Evolutionary conservation across 768 basidiomycete species (phyloP).

Genomic region (Auriscalpium microsporum): DNA sequence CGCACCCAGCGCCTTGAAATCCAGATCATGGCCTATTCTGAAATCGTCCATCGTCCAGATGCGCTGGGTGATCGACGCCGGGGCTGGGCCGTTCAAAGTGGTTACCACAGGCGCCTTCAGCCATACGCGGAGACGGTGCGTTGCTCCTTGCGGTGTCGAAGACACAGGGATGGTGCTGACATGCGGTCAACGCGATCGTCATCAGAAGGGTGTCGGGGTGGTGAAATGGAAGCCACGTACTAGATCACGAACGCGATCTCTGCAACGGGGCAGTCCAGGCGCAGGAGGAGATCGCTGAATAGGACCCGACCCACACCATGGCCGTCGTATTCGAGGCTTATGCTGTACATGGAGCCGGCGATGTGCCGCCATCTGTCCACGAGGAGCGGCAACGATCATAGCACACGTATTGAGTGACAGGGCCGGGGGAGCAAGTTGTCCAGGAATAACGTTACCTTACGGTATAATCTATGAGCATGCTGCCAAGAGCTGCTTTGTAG

Average conservation of each 20-base stretch:
- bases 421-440: not conserved
- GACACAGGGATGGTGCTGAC: conserved; percentile 44
- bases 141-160: conserved; percentile 47
- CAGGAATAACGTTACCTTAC: conserved; percentile 31
- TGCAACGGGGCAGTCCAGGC: conserved; percentile 46
- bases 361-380: conserved; percentile 40
- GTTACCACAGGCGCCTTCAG: conserved; percentile 36
- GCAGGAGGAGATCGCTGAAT: conserved; percentile 44
- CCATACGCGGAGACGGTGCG: conserved; percentile 60
- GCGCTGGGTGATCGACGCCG: conserved; percentile 43
- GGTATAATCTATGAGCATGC: conserved; percentile 47
- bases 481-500: conserved; percentile 50
- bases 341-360: conserved; percentile 37
- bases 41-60: conserved; percentile 58
- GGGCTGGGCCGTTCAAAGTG: conserved; percentile 7
- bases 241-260: conserved; percentile 52
- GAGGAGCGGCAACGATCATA: not conserved
- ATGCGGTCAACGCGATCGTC: not conserved
- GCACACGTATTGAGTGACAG: not conserved
- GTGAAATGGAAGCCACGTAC: conserved; percentile 26
- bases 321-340: conserved; percentile 59
- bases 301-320: conserved; percentile 48
- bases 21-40: conserved; percentile 48
- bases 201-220: not conserved
- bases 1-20: conserved; percentile 41